Percentiles rank a stretch among this genome's conserved stretches.
phyloP scores from a whole-genome alignment of 257 asterid genomes.

The Solanum neorickii region DNA sequence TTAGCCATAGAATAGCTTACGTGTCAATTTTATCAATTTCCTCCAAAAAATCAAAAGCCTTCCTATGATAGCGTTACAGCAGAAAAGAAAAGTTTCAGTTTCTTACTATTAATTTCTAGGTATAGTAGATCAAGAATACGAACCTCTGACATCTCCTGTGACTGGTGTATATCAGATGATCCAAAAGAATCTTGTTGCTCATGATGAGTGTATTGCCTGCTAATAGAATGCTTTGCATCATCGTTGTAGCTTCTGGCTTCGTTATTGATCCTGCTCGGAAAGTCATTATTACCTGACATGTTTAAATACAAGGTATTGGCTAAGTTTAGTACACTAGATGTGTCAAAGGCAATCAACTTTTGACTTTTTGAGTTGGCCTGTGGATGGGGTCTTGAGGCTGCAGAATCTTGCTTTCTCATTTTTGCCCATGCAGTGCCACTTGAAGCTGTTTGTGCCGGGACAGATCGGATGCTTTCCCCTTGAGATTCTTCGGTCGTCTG shows the following conservation, averaged over 20 bases:
- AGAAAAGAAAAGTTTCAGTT: neutral
- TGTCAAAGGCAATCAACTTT: constrained; percentile 6
- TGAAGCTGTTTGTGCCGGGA: constrained; percentile 44
- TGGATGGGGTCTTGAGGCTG: constrained; percentile 30
- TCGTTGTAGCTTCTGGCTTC: neutral
- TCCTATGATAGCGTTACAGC: neutral
- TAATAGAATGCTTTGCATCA: neutral
- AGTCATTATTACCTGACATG: constrained; percentile 14
- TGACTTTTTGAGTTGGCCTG: constrained; percentile 24
- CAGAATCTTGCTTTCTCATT: constrained; percentile 30
- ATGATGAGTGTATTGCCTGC: neutral
- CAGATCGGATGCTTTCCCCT: constrained; percentile 37
- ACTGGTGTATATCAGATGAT: neutral
- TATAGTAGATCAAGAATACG: neutral
- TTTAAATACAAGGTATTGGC: constrained; percentile 16
- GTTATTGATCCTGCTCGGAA: neutral
- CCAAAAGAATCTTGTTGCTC: neutral
- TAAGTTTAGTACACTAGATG: constrained; percentile 6
- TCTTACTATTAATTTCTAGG: neutral
- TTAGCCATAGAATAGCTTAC: neutral
- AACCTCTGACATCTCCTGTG: neutral
- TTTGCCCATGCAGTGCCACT: constrained; percentile 41
- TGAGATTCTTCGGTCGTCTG: constrained; percentile 49
- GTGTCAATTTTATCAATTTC: neutral
- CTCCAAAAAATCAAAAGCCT: neutral